These are phyloP conservation scores for Nitzschia sp. DNA, from an alignment of 108 stramenopile species.

Conservation along the genomic window DNA sequence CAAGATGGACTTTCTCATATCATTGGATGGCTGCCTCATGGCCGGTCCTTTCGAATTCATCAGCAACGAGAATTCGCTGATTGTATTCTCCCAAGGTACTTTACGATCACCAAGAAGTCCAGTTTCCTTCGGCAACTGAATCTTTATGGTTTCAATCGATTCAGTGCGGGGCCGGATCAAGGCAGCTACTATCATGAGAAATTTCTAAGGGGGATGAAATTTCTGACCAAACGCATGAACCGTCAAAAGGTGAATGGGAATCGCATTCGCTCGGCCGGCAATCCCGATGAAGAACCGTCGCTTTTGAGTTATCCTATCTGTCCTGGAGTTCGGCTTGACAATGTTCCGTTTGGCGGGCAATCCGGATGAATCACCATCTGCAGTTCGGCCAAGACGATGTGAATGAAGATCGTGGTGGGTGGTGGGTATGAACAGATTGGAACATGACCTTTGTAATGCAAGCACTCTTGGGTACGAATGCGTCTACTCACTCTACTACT, in stretches of 20 bases:
- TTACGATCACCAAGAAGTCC: slow-evolving; percentile 84
- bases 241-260: slow-evolving; percentile 86
- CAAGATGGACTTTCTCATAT: slow-evolving; percentile 60
- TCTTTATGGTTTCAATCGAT: slow-evolving; percentile 76
- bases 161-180: slow-evolving; percentile 69
- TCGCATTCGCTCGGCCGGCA: slow-evolving; percentile 74
- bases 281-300: slow-evolving; percentile 79
- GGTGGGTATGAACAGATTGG: too few relatives aligned
- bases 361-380: too few relatives aligned
- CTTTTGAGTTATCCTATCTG: slow-evolving; percentile 50
- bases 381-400: too few relatives aligned
- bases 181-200: slow-evolving; percentile 80
- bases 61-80: slow-evolving; percentile 71
- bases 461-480: too few relatives aligned
- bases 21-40: slow-evolving; percentile 80
- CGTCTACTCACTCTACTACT: too few relatives aligned
- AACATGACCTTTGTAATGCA: too few relatives aligned
- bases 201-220: slow-evolving; percentile 75
- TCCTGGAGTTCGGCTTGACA: too few relatives aligned
- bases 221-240: slow-evolving; percentile 62
- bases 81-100: slow-evolving; percentile 78
- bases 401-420: too few relatives aligned
- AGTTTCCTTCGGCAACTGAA: slow-evolving; percentile 88
- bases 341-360: too few relatives aligned
- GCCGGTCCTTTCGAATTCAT: slow-evolving; percentile 72